These are phyloP conservation scores for Malassezia cuniculi DNA, from an alignment of 1,284 basidiomycete species.

Conservation along the genomic window DNA sequence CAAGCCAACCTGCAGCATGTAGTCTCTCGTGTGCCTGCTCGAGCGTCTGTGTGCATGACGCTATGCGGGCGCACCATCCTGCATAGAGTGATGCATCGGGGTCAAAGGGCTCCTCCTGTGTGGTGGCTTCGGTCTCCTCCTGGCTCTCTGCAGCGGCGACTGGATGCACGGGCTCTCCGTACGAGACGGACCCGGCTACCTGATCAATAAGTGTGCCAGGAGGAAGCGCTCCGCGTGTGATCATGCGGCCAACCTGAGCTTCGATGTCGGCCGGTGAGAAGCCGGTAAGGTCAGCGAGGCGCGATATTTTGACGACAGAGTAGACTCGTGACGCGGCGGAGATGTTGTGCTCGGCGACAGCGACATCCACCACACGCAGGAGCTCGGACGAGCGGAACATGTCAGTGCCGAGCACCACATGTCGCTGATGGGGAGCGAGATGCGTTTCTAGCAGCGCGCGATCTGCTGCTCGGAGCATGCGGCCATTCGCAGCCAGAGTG, in stretches of 20 bases:
- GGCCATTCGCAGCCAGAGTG: constrained; percentile 91
- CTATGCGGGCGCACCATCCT: background rate
- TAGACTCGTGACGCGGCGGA: constrained; percentile 69
- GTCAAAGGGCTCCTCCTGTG: too few species aligned
- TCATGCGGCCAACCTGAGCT: constrained; percentile 1
- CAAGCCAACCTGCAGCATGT: too few species aligned
- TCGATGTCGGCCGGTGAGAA: background rate
- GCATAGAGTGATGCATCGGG: background rate
- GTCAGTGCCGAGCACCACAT: constrained; percentile 47
- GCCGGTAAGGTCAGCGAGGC: constrained; percentile 1
- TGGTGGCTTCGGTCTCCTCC: background rate
- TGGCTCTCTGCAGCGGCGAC: background rate
- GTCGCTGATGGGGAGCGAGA: constrained; percentile 81
- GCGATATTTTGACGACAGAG: background rate
- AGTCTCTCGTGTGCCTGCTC: too few species aligned
- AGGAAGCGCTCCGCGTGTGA: constrained; percentile 1
- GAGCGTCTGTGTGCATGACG: background rate
- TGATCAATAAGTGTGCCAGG: constrained; percentile 2
- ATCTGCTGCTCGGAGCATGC: constrained; percentile 77
- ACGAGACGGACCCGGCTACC: background rate
- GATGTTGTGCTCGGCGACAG: constrained; percentile 95
- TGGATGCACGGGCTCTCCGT: background rate
- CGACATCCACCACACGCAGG: constrained; percentile 87
- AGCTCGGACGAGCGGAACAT: constrained; percentile 48
- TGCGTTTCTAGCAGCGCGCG: constrained; percentile 76